Evolutionary conservation across 2,329 filamentous ascomycete species (phyloP).

Genomic region (Calonectria leucothoes): DNA sequence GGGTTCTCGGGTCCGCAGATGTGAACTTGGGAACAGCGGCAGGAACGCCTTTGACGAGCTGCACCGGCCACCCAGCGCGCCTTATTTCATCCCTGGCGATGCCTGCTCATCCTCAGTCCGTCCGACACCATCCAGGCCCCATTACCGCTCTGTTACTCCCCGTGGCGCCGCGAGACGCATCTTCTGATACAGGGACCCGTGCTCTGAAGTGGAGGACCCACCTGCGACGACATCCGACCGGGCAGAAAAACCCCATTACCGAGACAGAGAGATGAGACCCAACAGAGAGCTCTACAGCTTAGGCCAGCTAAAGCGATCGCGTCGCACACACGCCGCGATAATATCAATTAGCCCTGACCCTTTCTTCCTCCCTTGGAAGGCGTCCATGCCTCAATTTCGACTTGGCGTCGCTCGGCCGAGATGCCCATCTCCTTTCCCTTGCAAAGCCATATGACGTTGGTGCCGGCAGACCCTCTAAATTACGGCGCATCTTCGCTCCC

Average conservation of each 20-base stretch:
- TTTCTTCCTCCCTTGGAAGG: neutral
- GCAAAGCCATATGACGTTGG: conserved; percentile 10
- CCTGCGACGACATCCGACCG: conserved; percentile 49
- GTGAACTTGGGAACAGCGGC: conserved; percentile 20
- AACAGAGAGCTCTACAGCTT: neutral
- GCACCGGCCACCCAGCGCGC: neutral
- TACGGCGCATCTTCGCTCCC: conserved; percentile 2
- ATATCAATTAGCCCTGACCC: neutral
- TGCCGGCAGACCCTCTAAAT: conserved; percentile 1
- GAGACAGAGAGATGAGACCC: conserved; percentile 28
- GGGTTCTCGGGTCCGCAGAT: conserved; percentile 40
- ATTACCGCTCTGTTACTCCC: conserved; percentile 24
- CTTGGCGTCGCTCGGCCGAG: conserved; percentile 10
- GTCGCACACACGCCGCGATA: conserved; percentile 3
- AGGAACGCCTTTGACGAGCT: neutral
- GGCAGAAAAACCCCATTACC: conserved; percentile 40
- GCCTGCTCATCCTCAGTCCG: neutral
- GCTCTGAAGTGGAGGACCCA: conserved; percentile 45
- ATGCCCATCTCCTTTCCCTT: neutral
- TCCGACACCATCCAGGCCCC: neutral
- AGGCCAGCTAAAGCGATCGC: neutral
- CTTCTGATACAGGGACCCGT: conserved; percentile 39
- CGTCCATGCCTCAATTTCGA: neutral
- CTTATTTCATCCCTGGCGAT: neutral
- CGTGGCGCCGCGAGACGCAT: conserved; percentile 30